Evolutionary conservation across 768 basidiomycete species (phyloP).

Genomic region (Pisolithus microcarpus): DNA sequence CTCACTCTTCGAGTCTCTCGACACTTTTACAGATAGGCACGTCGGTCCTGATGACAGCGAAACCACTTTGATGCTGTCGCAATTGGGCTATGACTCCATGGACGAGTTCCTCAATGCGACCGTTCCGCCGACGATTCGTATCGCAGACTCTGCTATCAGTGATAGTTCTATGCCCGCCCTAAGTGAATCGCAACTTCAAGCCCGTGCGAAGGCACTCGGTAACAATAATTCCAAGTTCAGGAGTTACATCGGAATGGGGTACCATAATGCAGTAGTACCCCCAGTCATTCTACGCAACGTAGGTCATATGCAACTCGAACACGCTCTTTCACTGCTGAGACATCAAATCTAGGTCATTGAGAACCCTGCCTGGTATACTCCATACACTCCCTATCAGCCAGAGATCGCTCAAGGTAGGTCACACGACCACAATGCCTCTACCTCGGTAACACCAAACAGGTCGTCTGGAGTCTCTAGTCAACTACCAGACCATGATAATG

Average conservation of each 20-base stretch:
- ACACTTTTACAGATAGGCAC: conserved; percentile 86
- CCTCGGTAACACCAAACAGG: conserved; percentile 39
- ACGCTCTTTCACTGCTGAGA: conserved; percentile 1
- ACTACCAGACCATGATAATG: conserved; percentile 94
- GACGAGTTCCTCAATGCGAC: conserved; percentile 81
- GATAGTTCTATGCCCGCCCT: conserved; percentile 65
- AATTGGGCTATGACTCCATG: conserved; percentile 80
- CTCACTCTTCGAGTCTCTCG: conserved; percentile 76
- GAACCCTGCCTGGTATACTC: conserved; percentile 98
- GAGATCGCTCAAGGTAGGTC: conserved; percentile 92
- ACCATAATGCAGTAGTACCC: conserved; percentile 92
- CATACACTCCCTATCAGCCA: conserved; percentile 93
- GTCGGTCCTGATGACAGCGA: conserved; percentile 88
- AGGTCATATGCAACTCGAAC: conserved; percentile 16
- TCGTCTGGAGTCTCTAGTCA: conserved; percentile 92
- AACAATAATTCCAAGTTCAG: conserved; percentile 72
- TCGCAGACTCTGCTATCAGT: conserved; percentile 53
- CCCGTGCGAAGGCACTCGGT: conserved; percentile 71
- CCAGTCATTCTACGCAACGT: conserved; percentile 92
- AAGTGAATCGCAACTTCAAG: conserved; percentile 80
- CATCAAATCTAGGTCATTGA: conserved; percentile 61
- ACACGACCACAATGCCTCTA: not conserved
- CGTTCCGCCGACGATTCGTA: conserved; percentile 75
- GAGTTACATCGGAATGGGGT: conserved; percentile 98
- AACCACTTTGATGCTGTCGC: conserved; percentile 71